Conservation (phyloP, 768 basidiomycete genomes). For the Arthromyces matolae region DNA sequence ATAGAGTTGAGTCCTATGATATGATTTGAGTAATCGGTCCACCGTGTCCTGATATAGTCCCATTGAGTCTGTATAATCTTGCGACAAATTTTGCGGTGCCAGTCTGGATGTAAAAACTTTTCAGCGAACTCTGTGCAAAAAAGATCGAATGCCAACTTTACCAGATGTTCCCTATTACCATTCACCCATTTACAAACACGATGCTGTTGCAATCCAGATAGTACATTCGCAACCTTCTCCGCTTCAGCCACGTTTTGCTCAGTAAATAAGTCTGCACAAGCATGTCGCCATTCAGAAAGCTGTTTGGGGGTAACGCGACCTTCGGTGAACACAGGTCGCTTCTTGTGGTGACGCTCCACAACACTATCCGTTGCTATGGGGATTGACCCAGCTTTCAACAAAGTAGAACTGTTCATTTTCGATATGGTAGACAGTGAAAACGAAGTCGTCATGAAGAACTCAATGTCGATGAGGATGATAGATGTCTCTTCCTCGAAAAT, state of each 20-base stretch:
- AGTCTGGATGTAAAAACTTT: conserved; percentile 15
- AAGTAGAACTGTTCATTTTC: too few species aligned
- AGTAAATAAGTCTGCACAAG: not conserved
- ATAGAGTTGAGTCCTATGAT: too few species aligned
- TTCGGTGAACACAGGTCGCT: conserved; percentile 2
- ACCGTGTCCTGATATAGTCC: not conserved
- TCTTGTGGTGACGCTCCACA: not conserved
- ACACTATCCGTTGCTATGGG: not conserved
- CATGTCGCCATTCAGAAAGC: not conserved
- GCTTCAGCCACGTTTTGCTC: not conserved
- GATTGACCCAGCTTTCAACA: too few species aligned
- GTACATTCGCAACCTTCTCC: not conserved
- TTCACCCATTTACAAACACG: conserved; percentile 9
- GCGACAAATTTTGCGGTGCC: conserved; percentile 9
- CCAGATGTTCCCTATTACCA: conserved; percentile 3
- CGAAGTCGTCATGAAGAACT: too few species aligned
- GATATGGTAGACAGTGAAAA: too few species aligned
- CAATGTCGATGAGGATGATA: too few species aligned
- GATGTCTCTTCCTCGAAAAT: too few species aligned
- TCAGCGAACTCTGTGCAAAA: conserved; percentile 11
- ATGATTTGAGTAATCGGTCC: too few species aligned
- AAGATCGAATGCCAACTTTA: conserved; percentile 6
- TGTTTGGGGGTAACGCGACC: conserved; percentile 9
- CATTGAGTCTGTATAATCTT: not conserved
- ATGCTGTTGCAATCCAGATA: conserved; percentile 1